A percentile compares a stretch with the other conserved stretches of the same genome.
Evolutionary conservation across 2,329 filamentous ascomycete genomes (phyloP).

Genomic region (Ascochyta viciae-villosae): DNA sequence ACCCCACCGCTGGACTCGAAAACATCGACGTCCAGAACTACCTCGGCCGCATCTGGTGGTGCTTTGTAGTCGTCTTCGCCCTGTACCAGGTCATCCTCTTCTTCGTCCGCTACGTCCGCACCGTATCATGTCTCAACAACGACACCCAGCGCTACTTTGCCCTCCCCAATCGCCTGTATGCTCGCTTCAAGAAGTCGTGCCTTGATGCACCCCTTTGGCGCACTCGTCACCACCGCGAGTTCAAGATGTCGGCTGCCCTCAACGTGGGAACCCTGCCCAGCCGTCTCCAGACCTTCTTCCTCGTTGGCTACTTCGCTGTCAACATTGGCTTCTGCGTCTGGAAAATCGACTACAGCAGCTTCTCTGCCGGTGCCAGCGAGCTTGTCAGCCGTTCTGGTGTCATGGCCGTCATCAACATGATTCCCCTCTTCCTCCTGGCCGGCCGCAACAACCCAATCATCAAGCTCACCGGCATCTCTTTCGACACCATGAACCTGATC

Average conservation of each 20-base stretch:
- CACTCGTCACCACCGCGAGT: constrained; percentile 59
- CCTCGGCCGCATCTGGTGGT: constrained; percentile 60
- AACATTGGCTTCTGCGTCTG: constrained; percentile 56
- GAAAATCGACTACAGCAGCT: constrained; percentile 68
- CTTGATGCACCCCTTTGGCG: constrained; percentile 57
- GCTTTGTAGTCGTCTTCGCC: constrained; percentile 68
- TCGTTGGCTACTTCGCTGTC: constrained; percentile 57
- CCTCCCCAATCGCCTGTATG: constrained; percentile 61
- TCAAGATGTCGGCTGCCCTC: constrained; percentile 58
- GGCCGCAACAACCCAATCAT: constrained; percentile 82
- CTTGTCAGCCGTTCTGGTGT: constrained; percentile 72
- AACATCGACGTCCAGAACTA: constrained; percentile 48
- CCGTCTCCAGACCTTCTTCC: constrained; percentile 57
- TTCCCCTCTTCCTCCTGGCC: constrained; percentile 76
- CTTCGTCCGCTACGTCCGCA: constrained; percentile 72
- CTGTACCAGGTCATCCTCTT: constrained; percentile 70
- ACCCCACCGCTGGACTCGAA: constrained; percentile 36
- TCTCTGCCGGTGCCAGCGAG: constrained; percentile 75
- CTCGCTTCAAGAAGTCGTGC: constrained; percentile 55
- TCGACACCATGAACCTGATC: constrained; percentile 82
- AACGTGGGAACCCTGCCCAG: constrained; percentile 59
- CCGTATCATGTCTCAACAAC: constrained; percentile 77
- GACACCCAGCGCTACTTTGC: constrained; percentile 82
- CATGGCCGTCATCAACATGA: constrained; percentile 77
- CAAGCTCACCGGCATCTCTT: constrained; percentile 73